Evolutionary conservation across 495 filamentous ascomycete species (phyloP).

Genomic region (Aspergillus steynii): DNA sequence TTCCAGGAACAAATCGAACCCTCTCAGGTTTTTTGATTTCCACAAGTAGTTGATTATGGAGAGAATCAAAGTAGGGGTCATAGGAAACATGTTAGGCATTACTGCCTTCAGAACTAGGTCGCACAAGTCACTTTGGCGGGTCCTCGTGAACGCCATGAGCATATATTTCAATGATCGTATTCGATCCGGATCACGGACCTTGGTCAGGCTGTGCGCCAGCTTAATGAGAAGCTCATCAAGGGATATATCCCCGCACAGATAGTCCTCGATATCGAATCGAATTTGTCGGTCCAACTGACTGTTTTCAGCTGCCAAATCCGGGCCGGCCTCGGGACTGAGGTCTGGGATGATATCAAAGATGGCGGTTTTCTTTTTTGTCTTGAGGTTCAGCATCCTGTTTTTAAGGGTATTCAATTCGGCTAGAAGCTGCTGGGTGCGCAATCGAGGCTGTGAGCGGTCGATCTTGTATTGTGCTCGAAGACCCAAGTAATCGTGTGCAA

Average conservation of each 20-base stretch:
- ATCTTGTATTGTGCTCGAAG: slow-evolving; percentile 34
- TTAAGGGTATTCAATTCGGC: slow-evolving; percentile 34
- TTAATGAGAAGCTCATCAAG: slow-evolving; percentile 39
- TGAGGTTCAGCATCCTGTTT: slow-evolving; percentile 31
- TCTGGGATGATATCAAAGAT: slow-evolving; percentile 34
- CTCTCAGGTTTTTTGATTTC: slow-evolving; percentile 45
- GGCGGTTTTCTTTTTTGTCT: slow-evolving; percentile 17
- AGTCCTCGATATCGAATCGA: slow-evolving; percentile 31
- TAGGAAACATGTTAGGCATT: slow-evolving; percentile 39
- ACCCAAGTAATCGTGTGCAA: slow-evolving; percentile 44
- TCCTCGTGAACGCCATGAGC: slow-evolving; percentile 39
- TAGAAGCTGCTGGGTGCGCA: slow-evolving; percentile 36
- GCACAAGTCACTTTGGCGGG: slow-evolving; percentile 43
- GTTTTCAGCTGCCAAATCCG: slow-evolving; percentile 17
- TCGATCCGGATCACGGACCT: slow-evolving; percentile 40
- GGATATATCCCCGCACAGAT: slow-evolving; percentile 33
- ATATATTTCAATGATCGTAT: slow-evolving; percentile 32
- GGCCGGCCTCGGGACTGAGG: slow-evolving; percentile 14
- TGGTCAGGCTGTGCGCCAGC: slow-evolving; percentile 36
- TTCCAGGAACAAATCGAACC: slow-evolving; percentile 43
- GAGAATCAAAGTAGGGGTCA: slow-evolving; percentile 39
- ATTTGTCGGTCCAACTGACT: slow-evolving; percentile 33
- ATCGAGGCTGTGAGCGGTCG: slow-evolving; percentile 28
- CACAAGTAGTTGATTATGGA: slow-evolving; percentile 40
- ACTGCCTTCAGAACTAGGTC: slow-evolving; percentile 41